phyloP scores from a whole-genome alignment of 768 basidiomycete species.

The Agrocybe praecox region DNA sequence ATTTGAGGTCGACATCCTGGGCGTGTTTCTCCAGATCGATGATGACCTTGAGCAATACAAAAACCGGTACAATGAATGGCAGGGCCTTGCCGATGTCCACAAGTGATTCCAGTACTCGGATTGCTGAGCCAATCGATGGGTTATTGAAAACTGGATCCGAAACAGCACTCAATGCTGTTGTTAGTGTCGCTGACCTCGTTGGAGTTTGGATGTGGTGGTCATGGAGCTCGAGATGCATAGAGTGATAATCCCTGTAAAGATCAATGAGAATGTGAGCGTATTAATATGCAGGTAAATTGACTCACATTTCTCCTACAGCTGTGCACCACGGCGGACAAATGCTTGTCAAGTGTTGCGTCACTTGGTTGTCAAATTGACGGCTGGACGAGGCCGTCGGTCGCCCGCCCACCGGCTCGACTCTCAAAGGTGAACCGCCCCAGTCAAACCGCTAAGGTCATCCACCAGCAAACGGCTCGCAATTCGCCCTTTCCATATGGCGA shows the following conservation, averaged over 20 bases:
- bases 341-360: too few relatives aligned
- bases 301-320: too few relatives aligned
- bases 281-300: too few relatives aligned
- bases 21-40: constrained; percentile 39
- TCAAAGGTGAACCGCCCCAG: too few relatives aligned
- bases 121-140: constrained; percentile 26
- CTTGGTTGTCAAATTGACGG: too few relatives aligned
- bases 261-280: too few relatives aligned
- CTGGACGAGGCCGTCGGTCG: too few relatives aligned
- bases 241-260: constrained; percentile 10
- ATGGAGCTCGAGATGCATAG: constrained; percentile 9
- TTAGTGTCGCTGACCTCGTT: constrained; percentile 4
- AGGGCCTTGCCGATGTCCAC: constrained; percentile 38
- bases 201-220: constrained; percentile 1
- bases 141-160: constrained; percentile 19
- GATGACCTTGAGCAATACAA: constrained; percentile 40
- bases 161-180: constrained; percentile 14
- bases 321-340: too few relatives aligned
- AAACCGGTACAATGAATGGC: constrained; percentile 40
- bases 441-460: too few relatives aligned
- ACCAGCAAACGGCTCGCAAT: too few relatives aligned
- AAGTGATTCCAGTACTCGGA: constrained; percentile 31
- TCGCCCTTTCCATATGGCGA: too few relatives aligned
- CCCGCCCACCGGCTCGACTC: too few relatives aligned
- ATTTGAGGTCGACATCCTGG: constrained; percentile 41